Evolutionary conservation across 306 rosid genomes (phyloP), one percentile per base, ranked within the genome.

Genomic region (Vigna reflexopilosa): DNA sequence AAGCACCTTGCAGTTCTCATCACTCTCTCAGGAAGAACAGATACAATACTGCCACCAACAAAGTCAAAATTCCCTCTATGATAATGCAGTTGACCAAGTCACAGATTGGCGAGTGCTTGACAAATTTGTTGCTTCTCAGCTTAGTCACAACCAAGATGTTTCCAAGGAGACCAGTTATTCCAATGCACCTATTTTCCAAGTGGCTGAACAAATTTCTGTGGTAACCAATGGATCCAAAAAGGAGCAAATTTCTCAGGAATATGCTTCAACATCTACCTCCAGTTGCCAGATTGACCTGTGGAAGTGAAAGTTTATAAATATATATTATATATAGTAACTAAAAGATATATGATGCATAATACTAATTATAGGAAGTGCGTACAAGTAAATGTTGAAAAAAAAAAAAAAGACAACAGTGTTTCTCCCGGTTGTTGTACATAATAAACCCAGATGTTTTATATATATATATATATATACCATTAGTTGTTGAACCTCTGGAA

Each of bases 41-140:
- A 38, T 70, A 17, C 92, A 78, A 26, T 82, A 85, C 40, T 61
- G 52, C 67, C 59, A 77, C 12, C 88, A 78, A 38, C 82, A 65
- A 32, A 73, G 15, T 66, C 59, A 54, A 6, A 69, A 76, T 63
- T 73, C 81, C 0, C 61, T 87, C 26, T 78, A 74, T 70, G 88
- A 91, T 45, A 87, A 84, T 52, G 86, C 83, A 0, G 86, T 81
- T 58, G 91, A 88, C 62, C 90, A 88, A 68, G 80, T 88, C 44
- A 90, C 91, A 0, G 98, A 93, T 74, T 93, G 98, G 98, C 82
- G 97, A 73, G 93, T 87, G 1, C 92, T 93, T 26, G 95, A 91
- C 73, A 93, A 93, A 49, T 91, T 85, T 81, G 98, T 93, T 71
- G 97, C 95, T 50, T 88, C 98, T 42, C 98, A 93, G 52, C 92